Evolutionary conservation across 805 yeast genomes (phyloP), one percentile per base, ranked within the genome.

Genomic region (Pichia eremophila): DNA sequence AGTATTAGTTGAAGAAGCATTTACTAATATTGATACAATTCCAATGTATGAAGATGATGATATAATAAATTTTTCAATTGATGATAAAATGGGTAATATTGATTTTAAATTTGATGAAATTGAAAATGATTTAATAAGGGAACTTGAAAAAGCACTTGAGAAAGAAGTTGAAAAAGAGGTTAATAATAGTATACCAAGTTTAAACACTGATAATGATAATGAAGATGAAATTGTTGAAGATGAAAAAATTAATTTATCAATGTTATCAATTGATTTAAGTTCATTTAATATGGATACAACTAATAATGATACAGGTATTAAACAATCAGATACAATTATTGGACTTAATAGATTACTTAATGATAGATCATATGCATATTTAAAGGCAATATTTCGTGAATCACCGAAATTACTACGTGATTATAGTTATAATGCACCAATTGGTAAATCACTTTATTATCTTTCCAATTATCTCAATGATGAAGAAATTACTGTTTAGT

Each of bases 321-420:
- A 32, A 14, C 39, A 36, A 9, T 40, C 48, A 18, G 48, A 41
- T 9, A 41, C 45, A 5, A 31, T 32, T 11, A 18, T 28, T 40
- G 44, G 29, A 18, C 27, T 46, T 4, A 36, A 22, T 39, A 35
- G 42, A 9, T 27, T 51, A 12, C 22, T 51, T 14, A 45, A 45
- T 4, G 50, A 51, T 29, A 34, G 49, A 19, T 74, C 79, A 0
- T 75, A 66, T 54, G 66, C 67, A 0, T 75, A 75, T 49, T 58
- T 75, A 25, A 77, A 72, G 2, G 63, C 62, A 3, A 48, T 66
- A 7, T 46, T 69, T 5, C 34, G 48, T 14, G 36, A 34, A 8
- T 15, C 17, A 8, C n/a, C n/a, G 3, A 29, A 12, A 29, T 29
- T 29, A 29, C 8, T 29, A 34, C 36, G 36, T 9, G 41, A 41